These are phyloP conservation scores for Pestalotiopsis sp. DNA, from an alignment of 2,329 filamentous ascomycete species.

Conservation along the genomic window DNA sequence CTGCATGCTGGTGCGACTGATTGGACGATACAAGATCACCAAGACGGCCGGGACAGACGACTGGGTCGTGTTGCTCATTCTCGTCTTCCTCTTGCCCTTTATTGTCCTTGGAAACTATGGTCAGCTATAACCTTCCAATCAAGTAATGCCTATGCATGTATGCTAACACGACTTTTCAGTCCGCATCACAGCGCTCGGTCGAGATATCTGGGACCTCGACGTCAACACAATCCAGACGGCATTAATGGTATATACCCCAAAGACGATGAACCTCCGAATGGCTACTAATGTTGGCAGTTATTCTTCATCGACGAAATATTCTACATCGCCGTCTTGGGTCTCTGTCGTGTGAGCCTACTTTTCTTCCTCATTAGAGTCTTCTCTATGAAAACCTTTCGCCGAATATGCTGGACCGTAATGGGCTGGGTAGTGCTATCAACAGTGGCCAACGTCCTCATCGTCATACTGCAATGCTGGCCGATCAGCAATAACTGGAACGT, in stretches of 20 bases:
- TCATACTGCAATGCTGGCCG: conserved; percentile 18
- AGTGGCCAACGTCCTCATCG: conserved; percentile 15
- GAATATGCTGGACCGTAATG: conserved; percentile 13
- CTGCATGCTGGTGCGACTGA: conserved; percentile 9
- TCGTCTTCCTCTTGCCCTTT: conserved; percentile 13
- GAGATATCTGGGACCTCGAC: conserved; percentile 16
- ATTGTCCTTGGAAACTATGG: conserved; percentile 11
- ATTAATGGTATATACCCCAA: conserved; percentile 13
- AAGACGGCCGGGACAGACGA: conserved; percentile 10
- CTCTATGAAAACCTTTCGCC: conserved; percentile 13
- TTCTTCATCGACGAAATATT: conserved; percentile 17
- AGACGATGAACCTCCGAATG: not conserved
- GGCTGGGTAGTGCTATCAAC: conserved; percentile 13
- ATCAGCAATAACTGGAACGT: conserved; percentile 17
- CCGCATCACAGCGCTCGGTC: conserved; percentile 14
- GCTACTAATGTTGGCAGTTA: conserved; percentile 13
- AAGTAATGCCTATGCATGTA: too few species aligned
- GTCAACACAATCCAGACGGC: conserved; percentile 8
- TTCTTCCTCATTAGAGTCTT: conserved; percentile 18
- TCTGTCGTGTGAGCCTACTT: conserved; percentile 34
- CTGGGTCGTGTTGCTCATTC: conserved; percentile 8
- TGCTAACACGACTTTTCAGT: conserved; percentile 3
- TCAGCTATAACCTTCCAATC: not conserved
- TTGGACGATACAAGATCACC: conserved; percentile 2
- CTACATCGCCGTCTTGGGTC: conserved; percentile 22